Base-by-base conservation (phyloP, 768 basidiomycete species). In the Lyophyllum atratum region DNA sequence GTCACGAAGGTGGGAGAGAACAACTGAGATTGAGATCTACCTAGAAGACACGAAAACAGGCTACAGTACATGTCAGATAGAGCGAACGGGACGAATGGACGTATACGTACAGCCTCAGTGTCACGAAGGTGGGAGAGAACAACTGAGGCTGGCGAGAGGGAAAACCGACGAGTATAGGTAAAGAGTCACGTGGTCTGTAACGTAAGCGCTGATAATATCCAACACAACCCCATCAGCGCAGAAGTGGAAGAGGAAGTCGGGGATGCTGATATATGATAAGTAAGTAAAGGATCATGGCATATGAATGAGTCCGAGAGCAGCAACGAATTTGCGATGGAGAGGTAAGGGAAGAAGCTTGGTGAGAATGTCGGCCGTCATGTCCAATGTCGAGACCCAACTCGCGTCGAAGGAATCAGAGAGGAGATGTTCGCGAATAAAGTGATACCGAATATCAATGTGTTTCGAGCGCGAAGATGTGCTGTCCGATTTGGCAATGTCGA, bases 321-420 rank as follows among this genome's bases (percentile, higher is more conserved):
- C 7, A 11, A 21, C 8, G 15, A 24, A 24, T 24, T 45, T 45
- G 10, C 4, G 17, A 21, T 43, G 21, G 15, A 45, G 21, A 22
- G 40, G 24, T 14, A 45, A 11, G 12, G 40, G 39, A 9, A 53
- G 26, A 14, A 72, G 60, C 0, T 37, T 52, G 0, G 73, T 73
- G 5, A 72, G 66, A 22, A 71, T 60, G 58, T 72, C 70, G 4
- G 45, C 31, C 2, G 29, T 22, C 26, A 48, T 37, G 3, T 45
- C 44, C 2, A 24, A 4, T 11, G 44, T 45, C 2, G 44, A 24
- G 22, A 45, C 12, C 44, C 44, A 45, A 14, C 24, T 25, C 4
- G 24, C 10, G 9, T 21, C 4, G 12, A 45, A 45, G 26, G 44
- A 45, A 14, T 29, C 43, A 33, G 52, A 53, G 1, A 5, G 25